A percentile compares a stretch with the other conserved stretches of the same genome.
Conservation (phyloP, 2,329 filamentous ascomycete genomes). For the Clonostachys rhizophaga region DNA sequence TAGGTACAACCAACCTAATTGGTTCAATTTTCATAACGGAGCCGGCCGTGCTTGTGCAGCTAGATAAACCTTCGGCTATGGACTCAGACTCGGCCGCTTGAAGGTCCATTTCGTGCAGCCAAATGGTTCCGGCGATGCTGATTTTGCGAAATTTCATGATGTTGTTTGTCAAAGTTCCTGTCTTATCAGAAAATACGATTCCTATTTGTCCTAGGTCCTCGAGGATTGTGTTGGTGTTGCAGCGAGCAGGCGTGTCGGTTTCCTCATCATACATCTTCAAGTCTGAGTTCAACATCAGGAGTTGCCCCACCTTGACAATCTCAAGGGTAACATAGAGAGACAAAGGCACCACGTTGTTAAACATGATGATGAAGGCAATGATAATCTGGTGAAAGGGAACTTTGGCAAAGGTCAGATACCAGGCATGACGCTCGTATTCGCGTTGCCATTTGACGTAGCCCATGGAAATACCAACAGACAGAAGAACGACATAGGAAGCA, state of each 20-base stretch:
- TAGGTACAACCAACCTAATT: conserved; percentile 19
- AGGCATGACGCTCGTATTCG: conserved; percentile 62
- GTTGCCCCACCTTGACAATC: conserved; percentile 73
- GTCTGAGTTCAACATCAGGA: conserved; percentile 76
- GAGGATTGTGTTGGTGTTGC: conserved; percentile 91
- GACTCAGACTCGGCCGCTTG: conserved; percentile 17
- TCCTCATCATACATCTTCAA: conserved; percentile 87
- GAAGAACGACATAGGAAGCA: conserved; percentile 70
- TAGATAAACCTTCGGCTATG: conserved; percentile 9
- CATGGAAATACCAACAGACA: conserved; percentile 78
- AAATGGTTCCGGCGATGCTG: conserved; percentile 83
- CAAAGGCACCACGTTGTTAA: conserved; percentile 91
- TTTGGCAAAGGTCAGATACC: conserved; percentile 68
- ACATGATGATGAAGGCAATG: conserved; percentile 90
- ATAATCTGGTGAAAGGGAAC: conserved; percentile 81
- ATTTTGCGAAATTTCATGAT: conserved; percentile 93
- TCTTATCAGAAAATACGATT: conserved; percentile 93
- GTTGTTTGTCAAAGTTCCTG: conserved; percentile 90
- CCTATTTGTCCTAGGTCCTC: conserved; percentile 89
- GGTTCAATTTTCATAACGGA: conserved; percentile 19
- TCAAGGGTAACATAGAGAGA: conserved; percentile 90
- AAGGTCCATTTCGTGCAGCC: conserved; percentile 78
- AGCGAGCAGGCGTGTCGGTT: conserved; percentile 80
- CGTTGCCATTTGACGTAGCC: conserved; percentile 76
- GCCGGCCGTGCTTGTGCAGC: conserved; percentile 11